Conservation (phyloP, 768 basidiomycete species). For the Agaricus blazei region DNA sequence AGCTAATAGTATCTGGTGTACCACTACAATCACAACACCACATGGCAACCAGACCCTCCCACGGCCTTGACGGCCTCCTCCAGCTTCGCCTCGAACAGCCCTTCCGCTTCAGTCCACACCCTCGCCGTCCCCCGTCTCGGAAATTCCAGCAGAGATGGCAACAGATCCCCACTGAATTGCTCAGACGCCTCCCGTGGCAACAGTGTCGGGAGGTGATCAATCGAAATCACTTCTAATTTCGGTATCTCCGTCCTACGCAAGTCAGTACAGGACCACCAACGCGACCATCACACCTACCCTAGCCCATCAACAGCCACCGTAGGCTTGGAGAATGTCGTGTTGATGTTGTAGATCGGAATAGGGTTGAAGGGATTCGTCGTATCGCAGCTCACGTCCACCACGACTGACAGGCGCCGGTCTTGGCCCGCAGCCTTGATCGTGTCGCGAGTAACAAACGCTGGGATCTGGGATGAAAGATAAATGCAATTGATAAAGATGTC, state of each 20-base stretch:
- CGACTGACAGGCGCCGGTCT: slow-evolving; percentile 63
- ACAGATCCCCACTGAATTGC: slow-evolving; percentile 85
- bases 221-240: slow-evolving; percentile 81
- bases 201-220: slow-evolving; percentile 94
- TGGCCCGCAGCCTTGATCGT: slow-evolving; percentile 70
- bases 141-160: slow-evolving; percentile 82
- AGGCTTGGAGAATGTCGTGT: slow-evolving; percentile 90
- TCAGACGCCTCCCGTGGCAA: slow-evolving; percentile 96
- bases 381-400: slow-evolving; percentile 98
- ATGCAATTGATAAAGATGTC: slow-evolving; percentile 99
- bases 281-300: slow-evolving; percentile 45
- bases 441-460: slow-evolving; percentile 72
- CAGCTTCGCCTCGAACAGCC: slow-evolving; percentile 62
- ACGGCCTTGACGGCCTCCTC: slow-evolving; percentile 33
- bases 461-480: slow-evolving; percentile 84
- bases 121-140: slow-evolving; percentile 59
- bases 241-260: slow-evolving; percentile 48
- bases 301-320: slow-evolving; percentile 77
- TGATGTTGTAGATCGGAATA: slow-evolving; percentile 89
- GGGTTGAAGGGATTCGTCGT: slow-evolving; percentile 99
- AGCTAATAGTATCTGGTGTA: background rate
- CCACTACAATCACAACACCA: slow-evolving; percentile 11
- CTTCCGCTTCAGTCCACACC: slow-evolving; percentile 88
- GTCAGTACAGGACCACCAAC: slow-evolving; percentile 12
- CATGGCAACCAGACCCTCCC: slow-evolving; percentile 11